Base-by-base conservation (phyloP, 768 basidiomycete species). In the Boletus pseudo-olivaceus region DNA sequence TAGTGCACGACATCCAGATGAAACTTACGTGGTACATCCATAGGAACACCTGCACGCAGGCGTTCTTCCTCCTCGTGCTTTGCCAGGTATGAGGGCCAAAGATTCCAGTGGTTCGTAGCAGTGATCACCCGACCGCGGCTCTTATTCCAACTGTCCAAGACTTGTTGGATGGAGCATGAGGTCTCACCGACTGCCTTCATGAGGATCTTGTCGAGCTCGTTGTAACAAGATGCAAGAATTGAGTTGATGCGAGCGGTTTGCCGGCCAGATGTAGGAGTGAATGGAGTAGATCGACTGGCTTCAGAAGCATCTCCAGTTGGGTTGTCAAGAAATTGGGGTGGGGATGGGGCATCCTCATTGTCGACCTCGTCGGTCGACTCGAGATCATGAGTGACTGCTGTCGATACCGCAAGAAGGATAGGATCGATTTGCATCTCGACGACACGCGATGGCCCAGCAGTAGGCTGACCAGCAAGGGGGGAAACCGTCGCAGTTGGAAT, bases 81-180 rank as follows among this genome's bases (percentile, higher is more conserved):
- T 1, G 30, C 17, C 10, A 50, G 5, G 23, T 55, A 55, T 19
- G 10, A 12, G 4, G 54, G 15, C 5, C n/a, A 55, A n/a, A 50
- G 35, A 17, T 50, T 50, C 48, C 54, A 55, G 37, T 55, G 54
- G 9, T 55, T 55, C 2, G 30, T 55, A 0, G 7, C 7, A 4
- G 1, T 35, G n/a, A 54, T 42, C n/a, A 34, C 27, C 32, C 47
- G 0, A 15, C 47, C 33, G 5, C 2, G 7, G 7, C 47, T 54
- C 33, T 54, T 54, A 43, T 54, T n/a, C 53, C 53, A 55, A 1
- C 42, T 4, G 2, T n/a, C n/a, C n/a, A n/a, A n/a, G n/a, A n/a
- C n/a, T n/a, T n/a, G n/a, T n/a, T n/a, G n/a, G n/a, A n/a, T n/a
- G n/a, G n/a, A n/a, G n/a, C n/a, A n/a, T n/a, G n/a, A n/a, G n/a